A percentile compares a stretch with the other conserved stretches of the same genome.
These are phyloP conservation scores for Lunularia cruciata DNA, from an alignment of 225 moss, liverwort and hornwort genomes.

Conservation along the genomic window DNA sequence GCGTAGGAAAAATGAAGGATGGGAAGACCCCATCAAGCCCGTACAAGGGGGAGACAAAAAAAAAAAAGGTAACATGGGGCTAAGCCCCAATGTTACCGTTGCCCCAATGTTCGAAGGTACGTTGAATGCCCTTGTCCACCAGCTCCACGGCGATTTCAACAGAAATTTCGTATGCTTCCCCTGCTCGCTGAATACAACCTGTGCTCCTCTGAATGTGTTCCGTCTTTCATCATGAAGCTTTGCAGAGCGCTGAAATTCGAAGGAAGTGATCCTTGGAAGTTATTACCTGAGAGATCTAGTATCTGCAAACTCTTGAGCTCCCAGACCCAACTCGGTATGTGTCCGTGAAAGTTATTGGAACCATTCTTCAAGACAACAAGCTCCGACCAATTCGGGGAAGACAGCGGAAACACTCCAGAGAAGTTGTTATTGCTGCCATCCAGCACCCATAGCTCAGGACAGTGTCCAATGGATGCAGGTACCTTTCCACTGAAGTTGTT, in stretches of 20 bases:
- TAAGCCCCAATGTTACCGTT: not conserved
- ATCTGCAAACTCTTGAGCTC: constrained; percentile 8
- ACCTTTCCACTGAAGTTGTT: constrained; percentile 4
- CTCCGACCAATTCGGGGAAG: not conserved
- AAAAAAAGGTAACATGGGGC: too few species aligned
- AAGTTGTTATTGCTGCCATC: constrained; percentile 10
- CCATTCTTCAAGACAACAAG: not conserved
- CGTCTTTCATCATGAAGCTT: constrained; percentile 2
- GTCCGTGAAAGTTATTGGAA: not conserved
- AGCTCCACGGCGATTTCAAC: not conserved
- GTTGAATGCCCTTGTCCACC: not conserved
- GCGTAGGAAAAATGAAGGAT: too few species aligned
- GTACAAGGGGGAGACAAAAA: too few species aligned
- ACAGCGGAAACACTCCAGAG: not conserved
- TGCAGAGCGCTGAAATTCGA: not conserved
- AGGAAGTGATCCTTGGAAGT: not conserved
- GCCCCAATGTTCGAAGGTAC: not conserved
- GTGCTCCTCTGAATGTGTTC: not conserved
- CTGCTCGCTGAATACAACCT: too few species aligned
- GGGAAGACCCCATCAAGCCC: too few species aligned
- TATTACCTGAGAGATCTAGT: constrained; percentile 4
- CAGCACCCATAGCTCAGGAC: not conserved
- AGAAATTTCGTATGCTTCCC: not conserved
- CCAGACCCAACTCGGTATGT: constrained; percentile 19
- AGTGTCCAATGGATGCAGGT: not conserved